A percentile compares a stretch with the other conserved stretches of the same genome.
These are phyloP conservation scores for Leccinum subrobustum DNA, from an alignment of 1,284 basidiomycete species.

Conservation along the genomic window DNA sequence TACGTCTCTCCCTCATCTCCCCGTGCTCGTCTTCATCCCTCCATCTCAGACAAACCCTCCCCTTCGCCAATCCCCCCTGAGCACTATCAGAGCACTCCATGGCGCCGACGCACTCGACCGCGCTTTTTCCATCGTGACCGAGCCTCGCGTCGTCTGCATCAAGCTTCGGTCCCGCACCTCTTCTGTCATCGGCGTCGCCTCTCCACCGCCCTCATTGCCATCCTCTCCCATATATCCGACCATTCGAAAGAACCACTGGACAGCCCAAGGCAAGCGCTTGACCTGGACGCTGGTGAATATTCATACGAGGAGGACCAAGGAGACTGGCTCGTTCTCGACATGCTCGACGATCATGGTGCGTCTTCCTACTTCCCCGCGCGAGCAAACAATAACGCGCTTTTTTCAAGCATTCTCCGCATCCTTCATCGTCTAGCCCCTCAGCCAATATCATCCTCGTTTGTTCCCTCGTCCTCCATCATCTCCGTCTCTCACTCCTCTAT, in stretches of 20 bases:
- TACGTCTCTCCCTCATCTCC: slow-evolving; percentile 32
- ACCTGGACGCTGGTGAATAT: background rate
- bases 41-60: slow-evolving; percentile 43
- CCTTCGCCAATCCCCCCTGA: slow-evolving; percentile 42
- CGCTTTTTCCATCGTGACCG: slow-evolving; percentile 23
- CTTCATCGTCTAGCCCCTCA: slow-evolving; percentile 53
- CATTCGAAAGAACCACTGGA: slow-evolving; percentile 10
- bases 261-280: background rate
- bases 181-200: slow-evolving; percentile 29
- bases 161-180: slow-evolving; percentile 39
- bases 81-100: slow-evolving; percentile 42
- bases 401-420: slow-evolving; percentile 54
- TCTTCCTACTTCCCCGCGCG: background rate
- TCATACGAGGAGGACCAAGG: slow-evolving; percentile 23
- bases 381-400: background rate
- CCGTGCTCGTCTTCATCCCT: slow-evolving; percentile 1
- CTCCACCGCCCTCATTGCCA: slow-evolving; percentile 22
- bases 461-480: slow-evolving; percentile 35
- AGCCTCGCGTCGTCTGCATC: slow-evolving; percentile 46
- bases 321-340: slow-evolving; percentile 60
- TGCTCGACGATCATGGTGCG: slow-evolving; percentile 52
- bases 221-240: slow-evolving; percentile 30
- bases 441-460: slow-evolving; percentile 46
- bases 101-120: slow-evolving; percentile 46
- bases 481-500: slow-evolving; percentile 16